Evolutionary conservation across 1,284 basidiomycete genomes (phyloP).

Genomic region (Trametes versicolor): DNA sequence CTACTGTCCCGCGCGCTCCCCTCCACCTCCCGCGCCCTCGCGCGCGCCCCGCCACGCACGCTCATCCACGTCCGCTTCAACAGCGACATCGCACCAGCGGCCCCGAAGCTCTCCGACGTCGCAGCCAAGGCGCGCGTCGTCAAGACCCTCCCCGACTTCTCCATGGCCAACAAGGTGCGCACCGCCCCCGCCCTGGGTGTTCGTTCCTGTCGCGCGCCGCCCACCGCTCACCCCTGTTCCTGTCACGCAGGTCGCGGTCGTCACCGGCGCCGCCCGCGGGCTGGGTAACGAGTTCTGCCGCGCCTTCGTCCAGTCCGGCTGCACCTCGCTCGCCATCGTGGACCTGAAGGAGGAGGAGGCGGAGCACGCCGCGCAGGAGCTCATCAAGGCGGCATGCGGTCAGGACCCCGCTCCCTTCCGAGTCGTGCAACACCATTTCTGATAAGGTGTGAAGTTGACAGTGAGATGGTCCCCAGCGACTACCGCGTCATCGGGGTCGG

Average conservation of each 20-base stretch:
- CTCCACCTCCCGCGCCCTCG: slow-evolving; percentile 27
- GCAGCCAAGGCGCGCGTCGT: slow-evolving; percentile 43
- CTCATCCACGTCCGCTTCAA: slow-evolving; percentile 38
- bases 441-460: slow-evolving; percentile 63
- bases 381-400: slow-evolving; percentile 66
- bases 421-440: slow-evolving; percentile 37
- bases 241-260: slow-evolving; percentile 78
- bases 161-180: slow-evolving; percentile 72
- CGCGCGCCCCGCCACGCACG: slow-evolving; percentile 33
- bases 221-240: neutral
- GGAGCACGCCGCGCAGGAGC: slow-evolving; percentile 77
- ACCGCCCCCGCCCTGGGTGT: slow-evolving; percentile 6
- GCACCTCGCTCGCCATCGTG: slow-evolving; percentile 83
- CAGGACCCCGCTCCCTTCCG: slow-evolving; percentile 38
- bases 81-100: slow-evolving; percentile 24
- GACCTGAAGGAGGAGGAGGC: slow-evolving; percentile 86
- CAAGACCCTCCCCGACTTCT: slow-evolving; percentile 68
- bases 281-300: slow-evolving; percentile 90
- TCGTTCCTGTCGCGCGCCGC: slow-evolving; percentile 8
- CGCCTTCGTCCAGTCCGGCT: slow-evolving; percentile 90
- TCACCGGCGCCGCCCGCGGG: slow-evolving; percentile 95
- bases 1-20: slow-evolving; percentile 30
- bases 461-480: slow-evolving; percentile 65
- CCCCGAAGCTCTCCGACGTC: slow-evolving; percentile 31
- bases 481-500: slow-evolving; percentile 82